Base-by-base conservation (phyloP, 805 yeast genomes). In the Peterozyma toletana region DNA sequence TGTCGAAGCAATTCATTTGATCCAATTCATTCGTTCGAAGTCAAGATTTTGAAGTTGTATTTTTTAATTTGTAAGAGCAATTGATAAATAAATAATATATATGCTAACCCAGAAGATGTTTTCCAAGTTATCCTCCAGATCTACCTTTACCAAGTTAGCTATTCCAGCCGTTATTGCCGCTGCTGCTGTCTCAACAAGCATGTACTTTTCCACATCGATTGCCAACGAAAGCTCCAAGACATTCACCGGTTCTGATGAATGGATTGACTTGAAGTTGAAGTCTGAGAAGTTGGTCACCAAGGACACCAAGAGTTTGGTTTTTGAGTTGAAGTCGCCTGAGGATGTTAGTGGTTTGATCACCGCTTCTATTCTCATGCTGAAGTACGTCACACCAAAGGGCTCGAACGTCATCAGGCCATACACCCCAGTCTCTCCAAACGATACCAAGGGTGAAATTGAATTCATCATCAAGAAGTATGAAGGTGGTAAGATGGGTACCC, bases 381-480 rank as follows among this genome's bases (percentile, higher is more conserved):
- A 89, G 70, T 86, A 70, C 59, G 83, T 80, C 44, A 82, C 91
- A 48, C 77, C 80, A 49, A 86, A 87, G 69, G 98, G 97, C 53
- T 78, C 70, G 66, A 80, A 80, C 58, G 96, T 91, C 41, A 71
- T 93, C 50, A 83, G 96, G 69, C 89, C 89, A 36, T 83, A 82
- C 68, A 93, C 99, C 35, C 99, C 99, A 47, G 74, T 83, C 40
- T 75, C 86, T 35, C 88, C 83, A 56, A 67, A 73, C 41, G 80
- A 78, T 45, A 70, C 74, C 48, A 75, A 74, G 63, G 99, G 99
- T 41, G 61, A 75, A 42, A 69, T 95, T 54, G 86, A 86, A 48
- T 75, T 93, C 52, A 77, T 90, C 48, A 73, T 93, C 67, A 93
- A 93, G 77, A 77, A 71, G 50, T 93, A 93, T 70, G 84, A 81